Conservation (phyloP, 2,329 filamentous ascomycete genomes). For the Paracamarosporium sp. region DNA sequence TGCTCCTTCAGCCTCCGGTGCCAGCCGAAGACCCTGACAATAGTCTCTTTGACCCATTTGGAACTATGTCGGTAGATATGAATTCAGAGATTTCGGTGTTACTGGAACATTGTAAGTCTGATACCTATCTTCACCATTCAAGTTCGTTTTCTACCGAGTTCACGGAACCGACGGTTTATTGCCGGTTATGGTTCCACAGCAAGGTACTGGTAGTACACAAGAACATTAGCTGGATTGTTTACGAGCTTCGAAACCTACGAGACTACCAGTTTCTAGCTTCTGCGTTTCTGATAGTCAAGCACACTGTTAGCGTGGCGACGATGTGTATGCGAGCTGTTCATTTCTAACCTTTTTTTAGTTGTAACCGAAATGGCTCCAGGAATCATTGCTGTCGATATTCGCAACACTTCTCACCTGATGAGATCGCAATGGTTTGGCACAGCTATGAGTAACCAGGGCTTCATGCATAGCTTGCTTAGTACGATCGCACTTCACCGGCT, state of each 20-base stretch:
- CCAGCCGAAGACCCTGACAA: slow-evolving; percentile 31
- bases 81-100: slow-evolving; percentile 36
- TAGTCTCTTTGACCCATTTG: slow-evolving; percentile 42
- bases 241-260: too few relatives aligned
- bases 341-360: slow-evolving; percentile 34
- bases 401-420: slow-evolving; percentile 42
- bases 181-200: not conserved
- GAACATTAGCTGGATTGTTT: too few relatives aligned
- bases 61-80: slow-evolving; percentile 34
- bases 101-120: slow-evolving; percentile 46
- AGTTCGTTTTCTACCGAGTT: slow-evolving; percentile 14
- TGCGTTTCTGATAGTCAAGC: too few relatives aligned
- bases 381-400: slow-evolving; percentile 46
- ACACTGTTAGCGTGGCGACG: not conserved
- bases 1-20: slow-evolving; percentile 24
- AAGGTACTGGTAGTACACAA: too few relatives aligned
- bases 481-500: slow-evolving; percentile 43
- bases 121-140: slow-evolving; percentile 17
- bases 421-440: slow-evolving; percentile 46
- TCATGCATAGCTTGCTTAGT: slow-evolving; percentile 48
- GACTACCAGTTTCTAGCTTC: too few relatives aligned
- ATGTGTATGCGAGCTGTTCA: not conserved
- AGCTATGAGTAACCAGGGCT: slow-evolving; percentile 41
- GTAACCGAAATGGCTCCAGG: slow-evolving; percentile 43
- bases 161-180: slow-evolving; percentile 7